Evolutionary conservation across 345 rosid genomes (phyloP), one percentile per base, ranked within the genome.

Genomic region (Clausena lansium): DNA sequence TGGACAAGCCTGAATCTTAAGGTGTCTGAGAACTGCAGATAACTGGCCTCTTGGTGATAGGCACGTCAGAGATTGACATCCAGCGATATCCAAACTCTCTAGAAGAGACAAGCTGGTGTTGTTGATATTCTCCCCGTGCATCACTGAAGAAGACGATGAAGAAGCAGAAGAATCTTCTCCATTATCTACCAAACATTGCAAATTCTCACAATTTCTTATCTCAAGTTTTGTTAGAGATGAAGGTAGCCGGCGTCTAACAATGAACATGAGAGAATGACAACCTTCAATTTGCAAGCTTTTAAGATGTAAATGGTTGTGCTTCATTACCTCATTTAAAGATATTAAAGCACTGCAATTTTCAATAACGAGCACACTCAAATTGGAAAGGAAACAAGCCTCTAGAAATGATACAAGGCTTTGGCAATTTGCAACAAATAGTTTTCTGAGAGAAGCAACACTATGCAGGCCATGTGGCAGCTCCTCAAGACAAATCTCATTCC

Each of bases 41-140:
- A 76, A 58, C 17, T 24, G 33, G 55, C 73, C 77, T 39, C 77
- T 70, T 22, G 45, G 41, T 39, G 79, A 64, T 76, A 81, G 72
- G 55, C 27, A 50, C 10, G 19, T 41, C n/a, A 81, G 73, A 41
- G 74, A 41, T 4, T 70, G 36, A 74, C 78, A 77, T 7, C 30
- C 20, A 36, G 66, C 28, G 9, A 82, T 55, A 45, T 38, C 1
- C 71, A 79, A 27, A 57, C 7, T 22, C 63, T 75, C 72, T 36
- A 78, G 74, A 24, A 25, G 28, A 78, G 68, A 70, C 55, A 72
- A 64, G 50, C 4, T 71, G 27, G 19, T 19, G 17, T 19, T 50
- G 25, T 28, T 9, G 4, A 2, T 1, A 47, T 30, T 70, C 38
- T 52, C 61, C 55, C 3, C 25, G 19, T 67, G 78, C 66, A 28